Evolutionary conservation across 176 grass and related monocot species (phyloP).

Genomic region (Aechmea fasciata): DNA sequence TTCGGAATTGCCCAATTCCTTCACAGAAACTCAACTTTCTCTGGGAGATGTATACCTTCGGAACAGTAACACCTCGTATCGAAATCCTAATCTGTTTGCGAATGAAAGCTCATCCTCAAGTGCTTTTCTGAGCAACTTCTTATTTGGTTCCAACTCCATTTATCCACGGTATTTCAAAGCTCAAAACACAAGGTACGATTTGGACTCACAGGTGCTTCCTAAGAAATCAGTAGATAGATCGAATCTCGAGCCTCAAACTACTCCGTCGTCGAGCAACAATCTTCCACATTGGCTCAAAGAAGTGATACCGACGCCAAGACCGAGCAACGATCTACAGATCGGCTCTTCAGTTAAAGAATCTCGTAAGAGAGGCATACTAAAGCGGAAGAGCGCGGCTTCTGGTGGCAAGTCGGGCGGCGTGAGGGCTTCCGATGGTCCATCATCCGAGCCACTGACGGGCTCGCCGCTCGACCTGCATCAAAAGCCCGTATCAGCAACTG

Average conservation of each 20-base stretch:
- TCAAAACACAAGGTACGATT: constrained; percentile 33
- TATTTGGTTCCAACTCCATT: constrained; percentile 20
- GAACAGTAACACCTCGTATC: constrained; percentile 15
- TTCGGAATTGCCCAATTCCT: constrained; percentile 29
- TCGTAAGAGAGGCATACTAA: constrained; percentile 21
- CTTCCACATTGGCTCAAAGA: constrained; percentile 73
- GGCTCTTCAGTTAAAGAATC: constrained; percentile 23
- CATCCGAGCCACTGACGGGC: background rate
- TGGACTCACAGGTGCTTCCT: constrained; percentile 7
- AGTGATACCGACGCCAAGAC: background rate
- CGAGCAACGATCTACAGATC: constrained; percentile 8
- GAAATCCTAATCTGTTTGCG: constrained; percentile 20
- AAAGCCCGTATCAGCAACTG: constrained; percentile 20
- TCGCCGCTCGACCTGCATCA: background rate
- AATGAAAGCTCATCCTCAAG: constrained; percentile 8
- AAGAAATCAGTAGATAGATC: constrained; percentile 14
- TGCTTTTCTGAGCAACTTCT: constrained; percentile 30
- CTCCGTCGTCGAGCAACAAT: constrained; percentile 24
- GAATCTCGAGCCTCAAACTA: constrained; percentile 14
- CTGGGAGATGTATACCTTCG: constrained; percentile 29
- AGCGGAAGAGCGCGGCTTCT: constrained; percentile 29
- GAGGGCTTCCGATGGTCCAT: background rate
- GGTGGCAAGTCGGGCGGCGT: background rate
- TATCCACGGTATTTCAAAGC: constrained; percentile 22
- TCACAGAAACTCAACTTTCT: constrained; percentile 45